Evolutionary conservation across 305 asterid species (phyloP), one percentile per base, ranked within the genome.

Genomic region (Fraxinus angustifolia): DNA sequence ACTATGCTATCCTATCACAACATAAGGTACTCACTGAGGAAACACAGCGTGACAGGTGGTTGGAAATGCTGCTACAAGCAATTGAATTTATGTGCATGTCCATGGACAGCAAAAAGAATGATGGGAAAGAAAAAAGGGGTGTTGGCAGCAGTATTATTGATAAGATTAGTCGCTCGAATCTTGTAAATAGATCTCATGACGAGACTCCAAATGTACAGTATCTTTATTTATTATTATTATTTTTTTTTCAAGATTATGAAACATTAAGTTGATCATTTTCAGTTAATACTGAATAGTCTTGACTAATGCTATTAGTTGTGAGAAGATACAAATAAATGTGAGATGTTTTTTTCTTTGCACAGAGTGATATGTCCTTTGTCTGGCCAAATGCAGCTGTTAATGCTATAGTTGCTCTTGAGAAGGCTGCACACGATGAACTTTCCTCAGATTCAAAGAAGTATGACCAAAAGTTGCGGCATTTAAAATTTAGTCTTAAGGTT

Each of bases 301-400:
- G 21, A 50, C 31, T 26, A 11, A 42, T 26, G 19, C 38, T 17
- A 17, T 40, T 30, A 30, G 31, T 48, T 26, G 5, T 79, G 34
- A n/a, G 48, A 42, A 42, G 36, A 68, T 42, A 12, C 21, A 23
- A 28, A 19, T 33, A 62, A 40, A 17, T 82, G 7, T 75, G 77
- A 11, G 60, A n/a, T 56, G 34, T 82, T 83, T 17, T 60, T 79
- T 76, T 81, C 78, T 83, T 73, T 77, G 50, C 87, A 62, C 70
- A 92, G 97, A 89, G 83, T 78, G 88, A 76, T 77, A 77, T 42
- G 53, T 83, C 88, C 45, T 86, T 89, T 82, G 84, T 40, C 50
- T 94, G 98, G 97, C 97, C 98, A 58, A 95, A 90, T 82, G 83
- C 88, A 11, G 98, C 92, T 82, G 96, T 92, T 81, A 75, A 86